A percentile compares a stretch with the other conserved stretches of the same genome.
Evolutionary conservation across 768 basidiomycete genomes (phyloP).

Genomic region (Boletus reticuloceps): DNA sequence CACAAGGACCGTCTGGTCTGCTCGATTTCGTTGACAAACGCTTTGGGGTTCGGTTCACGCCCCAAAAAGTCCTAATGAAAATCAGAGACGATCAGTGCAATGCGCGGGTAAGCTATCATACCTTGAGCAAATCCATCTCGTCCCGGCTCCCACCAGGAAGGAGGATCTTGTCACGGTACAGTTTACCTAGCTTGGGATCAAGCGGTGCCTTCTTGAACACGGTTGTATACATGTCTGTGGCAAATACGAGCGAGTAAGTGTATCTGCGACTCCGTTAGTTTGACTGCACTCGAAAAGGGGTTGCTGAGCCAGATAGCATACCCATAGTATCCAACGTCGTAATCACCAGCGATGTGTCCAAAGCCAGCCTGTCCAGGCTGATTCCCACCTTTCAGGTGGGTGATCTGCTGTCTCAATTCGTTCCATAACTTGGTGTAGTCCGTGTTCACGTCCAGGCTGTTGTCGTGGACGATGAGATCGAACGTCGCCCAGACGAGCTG

Average conservation of each 20-base stretch:
- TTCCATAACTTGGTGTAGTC: constrained; percentile 80
- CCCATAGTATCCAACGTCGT: constrained; percentile 63
- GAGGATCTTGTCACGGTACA: constrained; percentile 76
- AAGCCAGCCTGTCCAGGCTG: constrained; percentile 71
- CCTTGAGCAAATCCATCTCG: constrained; percentile 70
- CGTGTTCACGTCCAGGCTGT: constrained; percentile 41
- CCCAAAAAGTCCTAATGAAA: constrained; percentile 68
- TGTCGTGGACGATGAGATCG: constrained; percentile 15
- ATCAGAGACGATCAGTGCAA: neutral
- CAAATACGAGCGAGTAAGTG: constrained; percentile 69
- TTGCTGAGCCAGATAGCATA: constrained; percentile 30
- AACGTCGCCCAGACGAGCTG: constrained; percentile 68
- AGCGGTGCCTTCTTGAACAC: constrained; percentile 78
- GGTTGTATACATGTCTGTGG: constrained; percentile 59
- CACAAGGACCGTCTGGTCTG: constrained; percentile 40
- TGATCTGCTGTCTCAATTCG: constrained; percentile 59
- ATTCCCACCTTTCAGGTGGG: constrained; percentile 60
- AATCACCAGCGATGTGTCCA: constrained; percentile 71
- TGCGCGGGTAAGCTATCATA: constrained; percentile 18
- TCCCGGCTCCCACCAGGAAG: constrained; percentile 68
- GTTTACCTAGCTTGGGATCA: constrained; percentile 58
- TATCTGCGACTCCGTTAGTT: constrained; percentile 37
- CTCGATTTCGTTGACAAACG: constrained; percentile 62
- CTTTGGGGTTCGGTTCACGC: constrained; percentile 68
- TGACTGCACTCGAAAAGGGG: neutral